Evolutionary conservation across 352 stramenopile genomes (phyloP).

Genomic region (Phytopythium ostracodes): DNA sequence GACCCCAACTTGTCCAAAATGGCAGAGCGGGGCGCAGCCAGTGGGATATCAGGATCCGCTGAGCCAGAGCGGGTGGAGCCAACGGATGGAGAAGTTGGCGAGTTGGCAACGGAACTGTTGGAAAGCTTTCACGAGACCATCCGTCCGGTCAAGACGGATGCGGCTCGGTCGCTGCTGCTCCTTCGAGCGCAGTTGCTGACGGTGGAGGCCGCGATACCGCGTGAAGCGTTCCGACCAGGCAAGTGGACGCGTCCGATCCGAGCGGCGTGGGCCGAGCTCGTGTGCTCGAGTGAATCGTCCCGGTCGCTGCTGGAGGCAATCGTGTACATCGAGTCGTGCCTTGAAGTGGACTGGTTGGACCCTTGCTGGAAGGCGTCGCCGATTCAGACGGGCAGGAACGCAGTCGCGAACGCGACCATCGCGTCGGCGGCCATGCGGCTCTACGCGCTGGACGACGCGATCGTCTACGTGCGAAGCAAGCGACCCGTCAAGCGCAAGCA

Average conservation of each 20-base stretch:
- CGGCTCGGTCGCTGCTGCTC: slow-evolving; percentile 37
- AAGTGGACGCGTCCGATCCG: slow-evolving; percentile 63
- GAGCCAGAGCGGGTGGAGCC: slow-evolving; percentile 28
- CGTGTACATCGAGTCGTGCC: slow-evolving; percentile 68
- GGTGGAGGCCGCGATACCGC: slow-evolving; percentile 71
- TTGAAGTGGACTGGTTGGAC: slow-evolving; percentile 79
- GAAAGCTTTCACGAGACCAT: slow-evolving; percentile 54
- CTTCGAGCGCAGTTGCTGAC: slow-evolving; percentile 63
- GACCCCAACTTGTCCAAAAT: slow-evolving; percentile 54
- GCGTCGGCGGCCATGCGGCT: slow-evolving; percentile 71
- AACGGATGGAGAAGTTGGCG: slow-evolving; percentile 66
- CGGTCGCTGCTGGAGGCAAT: slow-evolving; percentile 52
- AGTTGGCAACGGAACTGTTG: slow-evolving; percentile 66
- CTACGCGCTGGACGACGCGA: slow-evolving; percentile 72
- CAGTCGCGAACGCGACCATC: slow-evolving; percentile 55
- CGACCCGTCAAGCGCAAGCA: slow-evolving; percentile 47
- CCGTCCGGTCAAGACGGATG: slow-evolving; percentile 32
- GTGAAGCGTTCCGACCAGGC: slow-evolving; percentile 73
- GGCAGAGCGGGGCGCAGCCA: slow-evolving; percentile 11
- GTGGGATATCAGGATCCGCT: slow-evolving; percentile 14
- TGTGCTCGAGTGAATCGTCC: slow-evolving; percentile 52
- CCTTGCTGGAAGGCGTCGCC: slow-evolving; percentile 66
- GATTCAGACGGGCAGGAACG: slow-evolving; percentile 54
- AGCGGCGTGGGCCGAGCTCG: slow-evolving; percentile 72
- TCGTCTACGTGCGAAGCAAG: slow-evolving; percentile 68